A percentile compares a stretch with the other conserved stretches of the same genome.
Conservation (phyloP, 805 yeast genomes). For the Kurtzmaniella fragi region DNA sequence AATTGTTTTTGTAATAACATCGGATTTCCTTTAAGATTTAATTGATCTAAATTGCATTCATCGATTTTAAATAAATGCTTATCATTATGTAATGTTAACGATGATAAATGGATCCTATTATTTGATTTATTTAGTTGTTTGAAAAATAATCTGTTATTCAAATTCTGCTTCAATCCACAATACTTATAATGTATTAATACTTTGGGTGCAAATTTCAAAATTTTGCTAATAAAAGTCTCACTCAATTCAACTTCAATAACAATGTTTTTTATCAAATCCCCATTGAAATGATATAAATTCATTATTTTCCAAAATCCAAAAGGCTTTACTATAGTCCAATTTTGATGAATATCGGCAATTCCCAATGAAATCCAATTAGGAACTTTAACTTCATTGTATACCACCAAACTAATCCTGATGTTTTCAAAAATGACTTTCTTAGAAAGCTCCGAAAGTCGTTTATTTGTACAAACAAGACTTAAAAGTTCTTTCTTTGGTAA, state of each 20-base stretch:
- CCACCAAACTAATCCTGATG: not conserved
- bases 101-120: no score
- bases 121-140: no score
- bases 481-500: conserved; percentile 8
- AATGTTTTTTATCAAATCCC: conserved; percentile 1
- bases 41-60: not conserved
- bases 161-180: no score
- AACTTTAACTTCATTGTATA: not conserved
- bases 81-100: no score
- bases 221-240: not conserved
- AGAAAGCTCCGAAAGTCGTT: not conserved
- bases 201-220: conserved; percentile 1
- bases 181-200: no score
- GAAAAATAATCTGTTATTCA: no score
- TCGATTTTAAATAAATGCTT: no score
- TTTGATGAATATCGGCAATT: conserved; percentile 4
- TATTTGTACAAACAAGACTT: not conserved
- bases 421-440: not conserved
- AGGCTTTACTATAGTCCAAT: conserved; percentile 3
- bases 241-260: not conserved
- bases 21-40: conserved; percentile 2
- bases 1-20: not conserved
- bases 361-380: not conserved
- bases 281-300: conserved; percentile 2
- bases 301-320: conserved; percentile 3